phyloP scores from a whole-genome alignment of 371 early-diverging fungal genomes.

The Syncephalastrum sp. region DNA sequence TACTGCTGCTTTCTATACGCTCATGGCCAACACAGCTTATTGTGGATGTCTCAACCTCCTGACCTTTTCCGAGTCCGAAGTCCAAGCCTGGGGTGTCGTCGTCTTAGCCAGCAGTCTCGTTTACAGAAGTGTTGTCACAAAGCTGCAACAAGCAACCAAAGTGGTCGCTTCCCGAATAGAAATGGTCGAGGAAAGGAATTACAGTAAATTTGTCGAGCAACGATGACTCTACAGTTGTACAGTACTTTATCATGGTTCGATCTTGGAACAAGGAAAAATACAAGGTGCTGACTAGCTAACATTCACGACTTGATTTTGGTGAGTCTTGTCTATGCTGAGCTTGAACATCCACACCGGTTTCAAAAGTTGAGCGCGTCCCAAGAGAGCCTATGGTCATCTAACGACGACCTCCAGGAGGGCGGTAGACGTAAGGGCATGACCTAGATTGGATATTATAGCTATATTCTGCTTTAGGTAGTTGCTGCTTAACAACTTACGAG shows the following conservation, averaged over 20 bases:
- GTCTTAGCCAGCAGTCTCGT: constrained; percentile 28
- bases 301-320: no score
- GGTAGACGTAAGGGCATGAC: constrained; percentile 6
- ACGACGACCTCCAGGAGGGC: constrained; percentile 3
- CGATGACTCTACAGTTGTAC: no score
- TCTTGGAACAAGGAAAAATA: not conserved
- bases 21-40: constrained; percentile 19
- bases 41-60: constrained; percentile 25
- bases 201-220: not conserved
- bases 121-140: constrained; percentile 23
- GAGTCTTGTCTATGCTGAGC: no score
- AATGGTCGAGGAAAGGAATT: constrained; percentile 14
- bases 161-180: not conserved
- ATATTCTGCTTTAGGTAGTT: not conserved
- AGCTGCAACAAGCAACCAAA: constrained; percentile 16
- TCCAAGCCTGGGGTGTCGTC: constrained; percentile 41
- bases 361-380: no score
- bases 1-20: constrained; percentile 38
- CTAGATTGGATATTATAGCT: not conserved
- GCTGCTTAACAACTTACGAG: not conserved
- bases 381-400: not conserved
- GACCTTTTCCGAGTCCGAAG: constrained; percentile 18
- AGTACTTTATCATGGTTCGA: not conserved
- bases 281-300: no score
- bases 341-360: no score